Base-by-base conservation (phyloP, 164 flowering plant species). In the Santalum album region DNA sequence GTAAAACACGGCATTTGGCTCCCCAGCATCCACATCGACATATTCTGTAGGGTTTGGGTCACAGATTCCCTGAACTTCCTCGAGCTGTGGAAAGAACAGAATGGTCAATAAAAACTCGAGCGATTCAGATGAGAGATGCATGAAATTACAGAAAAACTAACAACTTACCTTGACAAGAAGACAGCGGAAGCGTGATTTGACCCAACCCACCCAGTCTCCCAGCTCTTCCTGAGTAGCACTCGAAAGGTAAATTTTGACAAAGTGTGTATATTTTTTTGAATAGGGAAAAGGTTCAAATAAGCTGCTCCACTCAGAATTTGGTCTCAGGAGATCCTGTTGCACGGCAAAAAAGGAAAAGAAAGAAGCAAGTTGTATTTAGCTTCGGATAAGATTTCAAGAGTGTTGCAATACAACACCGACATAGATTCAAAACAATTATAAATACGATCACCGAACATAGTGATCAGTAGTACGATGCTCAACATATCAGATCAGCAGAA, bases 201-300 rank as follows among this genome's bases (percentile, higher is more conserved):
- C 80, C 82, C 80, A 77, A 43, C 84, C 87, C 18, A 72, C 74
- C 86, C 87, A 81, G 46, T 74, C 70, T 26, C 70, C 69, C 17
- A 79, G 60, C 46, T 56, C 64, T 40, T 71, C 72, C n/a, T 61
- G 55, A 54, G 59, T 45, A 38, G 70, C 25, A 49, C 77, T 65
- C 1, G 74, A 68, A 45, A 80, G 72, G 50, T 63, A 65, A 32
- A 80, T 73, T 51, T 69, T 75, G 53, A 71, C 65, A 70, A 81
- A 79, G n/a, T 66, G 59, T 2, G 62, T 23, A 53, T 79, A 77
- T 23, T 42, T 68, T 58, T 60, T 65, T 19, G 71, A 39, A 42
- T 77, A 75, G 5, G 68, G 73, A 62, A 63, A 81, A 27, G 67
- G 79, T 36, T 73, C 78, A 63, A 77, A 77, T 25, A 81, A 38